Evolutionary conservation across 148 eudicot genomes (phyloP).

Genomic region (Chenopodium quinoa): DNA sequence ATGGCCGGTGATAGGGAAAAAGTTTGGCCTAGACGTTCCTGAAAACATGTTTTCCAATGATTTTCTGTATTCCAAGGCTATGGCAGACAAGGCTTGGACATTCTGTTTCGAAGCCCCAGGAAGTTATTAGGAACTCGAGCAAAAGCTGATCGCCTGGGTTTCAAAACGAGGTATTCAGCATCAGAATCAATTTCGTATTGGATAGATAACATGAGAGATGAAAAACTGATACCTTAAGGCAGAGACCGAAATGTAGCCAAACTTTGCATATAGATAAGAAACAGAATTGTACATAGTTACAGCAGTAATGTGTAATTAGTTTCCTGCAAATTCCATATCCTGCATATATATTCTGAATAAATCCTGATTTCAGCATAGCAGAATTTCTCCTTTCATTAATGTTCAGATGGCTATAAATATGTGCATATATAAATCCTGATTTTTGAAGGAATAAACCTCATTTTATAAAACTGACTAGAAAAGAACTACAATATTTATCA

Average conservation of each 20-base stretch:
- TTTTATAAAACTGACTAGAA: too few species aligned
- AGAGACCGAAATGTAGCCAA: constrained; percentile 2
- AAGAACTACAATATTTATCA: neutral
- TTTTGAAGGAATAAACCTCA: neutral
- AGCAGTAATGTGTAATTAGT: neutral
- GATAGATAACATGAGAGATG: constrained; percentile 71
- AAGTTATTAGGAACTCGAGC: constrained; percentile 60
- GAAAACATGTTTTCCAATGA: constrained; percentile 30
- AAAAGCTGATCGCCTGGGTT: constrained; percentile 67
- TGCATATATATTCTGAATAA: constrained; percentile 15
- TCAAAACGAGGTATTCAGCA: constrained; percentile 43
- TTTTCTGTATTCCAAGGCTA: constrained; percentile 37
- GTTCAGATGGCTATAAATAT: neutral
- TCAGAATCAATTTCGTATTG: constrained; percentile 67
- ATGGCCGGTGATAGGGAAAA: constrained; percentile 59
- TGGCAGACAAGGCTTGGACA: constrained; percentile 66
- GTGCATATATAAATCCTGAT: neutral
- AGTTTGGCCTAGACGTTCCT: constrained; percentile 44
- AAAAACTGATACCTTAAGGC: constrained; percentile 59
- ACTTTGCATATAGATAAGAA: constrained; percentile 6
- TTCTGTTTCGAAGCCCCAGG: constrained; percentile 62
- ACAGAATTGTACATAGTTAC: neutral
- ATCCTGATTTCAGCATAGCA: neutral
- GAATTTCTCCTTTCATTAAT: neutral
- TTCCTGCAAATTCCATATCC: constrained; percentile 5